Evolutionary conservation across 768 basidiomycete species (phyloP), one percentile per base, ranked within the genome.

Genomic region (Pholiota molesta): DNA sequence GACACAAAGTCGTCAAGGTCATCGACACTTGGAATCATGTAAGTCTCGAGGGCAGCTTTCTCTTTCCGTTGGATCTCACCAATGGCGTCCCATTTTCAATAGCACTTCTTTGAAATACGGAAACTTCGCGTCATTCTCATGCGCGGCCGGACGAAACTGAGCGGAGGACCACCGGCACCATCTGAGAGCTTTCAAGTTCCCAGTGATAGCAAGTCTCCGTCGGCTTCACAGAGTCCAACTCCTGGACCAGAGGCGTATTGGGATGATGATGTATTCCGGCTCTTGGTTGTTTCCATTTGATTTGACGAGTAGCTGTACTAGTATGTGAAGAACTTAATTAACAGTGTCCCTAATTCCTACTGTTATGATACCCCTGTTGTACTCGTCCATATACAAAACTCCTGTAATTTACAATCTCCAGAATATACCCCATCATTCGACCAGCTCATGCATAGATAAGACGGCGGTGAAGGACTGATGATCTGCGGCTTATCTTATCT

Each of bases 1-100:
- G 70, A 0, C 67, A 65, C 1, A 74, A 78, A 1, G 81, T 79
- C 13, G 75, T 74, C 10, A 73, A 82, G 19, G 57, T 81, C 1
- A 68, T 86, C 16, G 79, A 81, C 55, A 70, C 73, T 57, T 86
- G 84, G 84, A 86, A 86, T 60, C 76, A 81, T 42, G 84, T 84
- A 21, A 54, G 78, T 69, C 52, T 23, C 23, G 13, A 16, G 51
- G 28, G 11, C 5, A 52, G 14, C 17, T n/a, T 26, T 5, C 49
- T 11, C 16, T 14, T 33, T 14, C 7, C 31, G 4, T 16, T 39
- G 28, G 21, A 7, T 23, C n/a, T 26, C n/a, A 49, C 11, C 42
- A 47, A 42, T 31, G 9, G 10, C 26, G 1, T 10, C 10, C 14
- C 7, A 11, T 35, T 10, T 31, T 29, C 5, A 23, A 51, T 42